These are phyloP conservation scores for Friedmanniomyces simplex DNA, from an alignment of 495 filamentous ascomycete species.

Conservation along the genomic window DNA sequence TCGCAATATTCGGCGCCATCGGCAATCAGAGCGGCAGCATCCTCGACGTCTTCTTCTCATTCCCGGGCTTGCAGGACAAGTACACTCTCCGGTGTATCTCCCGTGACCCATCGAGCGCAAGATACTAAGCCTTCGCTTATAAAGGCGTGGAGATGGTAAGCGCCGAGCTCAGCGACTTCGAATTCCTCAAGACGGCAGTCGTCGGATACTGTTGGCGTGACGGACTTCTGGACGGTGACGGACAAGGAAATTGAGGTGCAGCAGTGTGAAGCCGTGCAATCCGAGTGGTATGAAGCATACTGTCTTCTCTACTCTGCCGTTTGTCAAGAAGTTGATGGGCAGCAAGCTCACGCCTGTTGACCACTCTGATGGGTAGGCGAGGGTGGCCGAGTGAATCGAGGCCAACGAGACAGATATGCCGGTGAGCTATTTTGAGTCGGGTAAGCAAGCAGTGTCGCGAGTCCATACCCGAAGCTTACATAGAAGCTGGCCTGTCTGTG, in stretches of 20 bases:
- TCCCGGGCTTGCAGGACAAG: constrained; percentile 8
- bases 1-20: constrained; percentile 1
- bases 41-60: neutral
- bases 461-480: too few relatives aligned
- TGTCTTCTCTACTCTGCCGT: constrained; percentile 39
- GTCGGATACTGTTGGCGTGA: constrained; percentile 45
- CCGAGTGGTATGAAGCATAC: constrained; percentile 40
- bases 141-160: constrained; percentile 35
- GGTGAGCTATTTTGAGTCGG: constrained; percentile 17
- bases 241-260: constrained; percentile 39
- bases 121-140: constrained; percentile 32
- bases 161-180: constrained; percentile 42
- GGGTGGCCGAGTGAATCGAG: constrained; percentile 47
- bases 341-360: constrained; percentile 42
- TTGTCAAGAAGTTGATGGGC: constrained; percentile 32
- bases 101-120: constrained; percentile 38
- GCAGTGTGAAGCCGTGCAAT: constrained; percentile 47
- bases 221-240: constrained; percentile 40
- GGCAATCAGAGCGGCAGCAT: constrained; percentile 8
- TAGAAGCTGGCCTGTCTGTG: neutral
- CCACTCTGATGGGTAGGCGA: constrained; percentile 54
- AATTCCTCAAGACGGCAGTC: constrained; percentile 41
- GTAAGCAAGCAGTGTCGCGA: too few relatives aligned
- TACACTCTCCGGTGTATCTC: constrained; percentile 6
- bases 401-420: constrained; percentile 17